Evolutionary conservation across 2,329 filamentous ascomycete species (phyloP).

Genomic region (Neofusicoccum cordaticola): DNA sequence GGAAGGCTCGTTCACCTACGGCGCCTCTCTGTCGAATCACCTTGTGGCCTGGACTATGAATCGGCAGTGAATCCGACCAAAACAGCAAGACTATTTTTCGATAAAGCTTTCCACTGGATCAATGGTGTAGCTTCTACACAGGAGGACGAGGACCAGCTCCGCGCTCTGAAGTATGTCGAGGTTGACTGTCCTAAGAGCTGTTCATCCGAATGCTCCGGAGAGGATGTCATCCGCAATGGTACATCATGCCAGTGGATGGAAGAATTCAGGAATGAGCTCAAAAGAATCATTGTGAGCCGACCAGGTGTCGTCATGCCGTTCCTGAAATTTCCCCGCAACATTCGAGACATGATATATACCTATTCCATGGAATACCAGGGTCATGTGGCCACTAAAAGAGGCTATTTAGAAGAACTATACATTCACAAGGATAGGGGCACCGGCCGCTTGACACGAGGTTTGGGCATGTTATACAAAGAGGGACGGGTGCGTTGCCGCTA

Average conservation of each 20-base stretch:
- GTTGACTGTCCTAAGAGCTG: neutral
- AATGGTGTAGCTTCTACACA: neutral
- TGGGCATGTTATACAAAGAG: too few species aligned
- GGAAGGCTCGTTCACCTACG: neutral
- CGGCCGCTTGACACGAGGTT: too few species aligned
- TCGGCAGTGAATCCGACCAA: too few species aligned
- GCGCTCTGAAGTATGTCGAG: neutral
- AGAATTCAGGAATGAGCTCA: neutral
- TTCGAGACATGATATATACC: neutral
- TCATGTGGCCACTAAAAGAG: too few species aligned
- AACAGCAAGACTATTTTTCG: neutral
- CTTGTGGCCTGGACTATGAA: neutral
- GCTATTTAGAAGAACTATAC: too few species aligned
- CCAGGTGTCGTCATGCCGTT: neutral
- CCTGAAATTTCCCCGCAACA: neutral
- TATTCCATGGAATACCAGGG: neutral
- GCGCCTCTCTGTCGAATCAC: neutral
- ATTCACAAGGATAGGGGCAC: too few species aligned
- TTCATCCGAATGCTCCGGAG: neutral
- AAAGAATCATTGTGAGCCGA: neutral
- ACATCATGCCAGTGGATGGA: neutral
- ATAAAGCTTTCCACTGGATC: neutral
- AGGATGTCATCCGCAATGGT: rapidly evolving
- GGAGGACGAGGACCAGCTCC: neutral
- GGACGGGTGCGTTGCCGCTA: too few species aligned